Conservation (phyloP, 345 rosid species). For the Raphanus sativus region DNA sequence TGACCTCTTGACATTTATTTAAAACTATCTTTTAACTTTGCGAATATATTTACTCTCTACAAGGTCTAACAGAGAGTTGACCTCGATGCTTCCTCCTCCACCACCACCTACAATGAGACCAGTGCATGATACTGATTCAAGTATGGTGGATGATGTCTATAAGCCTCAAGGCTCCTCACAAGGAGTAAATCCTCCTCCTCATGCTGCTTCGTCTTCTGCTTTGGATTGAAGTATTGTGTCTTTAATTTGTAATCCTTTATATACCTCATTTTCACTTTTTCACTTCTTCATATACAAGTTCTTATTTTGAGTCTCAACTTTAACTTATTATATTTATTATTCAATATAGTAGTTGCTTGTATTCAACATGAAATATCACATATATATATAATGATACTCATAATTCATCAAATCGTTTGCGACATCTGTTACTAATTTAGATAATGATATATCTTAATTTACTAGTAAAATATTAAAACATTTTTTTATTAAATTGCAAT, state of each 20-base stretch:
- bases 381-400: not conserved
- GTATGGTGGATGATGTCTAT: slow-evolving; percentile 2
- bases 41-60: slow-evolving; percentile 28
- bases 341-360: not conserved
- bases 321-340: too few species aligned
- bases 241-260: not conserved
- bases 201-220: not conserved
- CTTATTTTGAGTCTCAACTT: not conserved
- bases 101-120: slow-evolving; percentile 40
- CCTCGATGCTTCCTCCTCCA: slow-evolving; percentile 75
- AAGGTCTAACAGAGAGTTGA: slow-evolving; percentile 62
- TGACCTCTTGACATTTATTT: not conserved
- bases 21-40: not conserved
- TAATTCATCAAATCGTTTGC: not conserved
- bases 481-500: too few species aligned
- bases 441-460: not conserved
- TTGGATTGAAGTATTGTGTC: not conserved
- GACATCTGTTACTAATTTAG: not conserved
- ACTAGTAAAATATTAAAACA: too few species aligned
- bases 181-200: not conserved
- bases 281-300: not conserved
- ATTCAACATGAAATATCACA: not conserved
- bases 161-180: not conserved
- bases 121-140: slow-evolving; percentile 32
- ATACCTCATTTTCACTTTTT: not conserved